Base-by-base conservation (phyloP, 345 rosid species). In the Aquilaria yunnanensis region DNA sequence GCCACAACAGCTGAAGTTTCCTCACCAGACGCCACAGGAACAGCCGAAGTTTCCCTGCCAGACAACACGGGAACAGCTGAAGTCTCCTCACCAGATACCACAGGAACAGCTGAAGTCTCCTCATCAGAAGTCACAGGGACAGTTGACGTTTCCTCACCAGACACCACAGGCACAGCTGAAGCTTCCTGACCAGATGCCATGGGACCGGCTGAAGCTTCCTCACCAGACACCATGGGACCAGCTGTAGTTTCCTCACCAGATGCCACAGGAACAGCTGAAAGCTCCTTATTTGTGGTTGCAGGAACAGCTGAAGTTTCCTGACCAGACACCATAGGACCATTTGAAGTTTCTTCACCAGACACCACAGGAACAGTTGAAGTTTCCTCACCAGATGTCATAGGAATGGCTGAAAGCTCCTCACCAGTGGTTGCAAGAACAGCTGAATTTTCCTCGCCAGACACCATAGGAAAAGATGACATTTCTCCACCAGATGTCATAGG, bases 141-240 rank as follows among this genome's bases (percentile, higher is more conserved):
- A 6, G 66, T 64, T 62, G 86, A 73, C 54, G 74, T 72, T 68
- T 79, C 87, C 63, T 74, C 75, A 56, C 79, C 74, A 1, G 70
- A 56, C 47, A 61, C 66, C 9, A 55, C 67, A 72, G 74, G 62
- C 16, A 16, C 16, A 11, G 75, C 73, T 9, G 32, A 54, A 61
- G 68, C 66, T 56, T 37, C 30, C 48, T 37, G 30, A 12, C 29
- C 49, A 29, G 16, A 12, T 1, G 30, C 30, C 1, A 11, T 41
- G 4, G 61, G 5, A 37, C 12, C 6, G 37, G 69, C 43, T 23
- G 37, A 29, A n/a, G 54, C 12, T 48, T 66, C 56, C 61, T 41
- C 61, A 58, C 31, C 12, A 13, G 23, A 13, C 23, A 47, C 9
- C 14, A 7, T 31, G 12, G 41, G 6, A 12, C 9, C 41, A 55